phyloP scores from a whole-genome alignment of 1,139 yeast genomes.

The Meyerozyma athensensis region DNA sequence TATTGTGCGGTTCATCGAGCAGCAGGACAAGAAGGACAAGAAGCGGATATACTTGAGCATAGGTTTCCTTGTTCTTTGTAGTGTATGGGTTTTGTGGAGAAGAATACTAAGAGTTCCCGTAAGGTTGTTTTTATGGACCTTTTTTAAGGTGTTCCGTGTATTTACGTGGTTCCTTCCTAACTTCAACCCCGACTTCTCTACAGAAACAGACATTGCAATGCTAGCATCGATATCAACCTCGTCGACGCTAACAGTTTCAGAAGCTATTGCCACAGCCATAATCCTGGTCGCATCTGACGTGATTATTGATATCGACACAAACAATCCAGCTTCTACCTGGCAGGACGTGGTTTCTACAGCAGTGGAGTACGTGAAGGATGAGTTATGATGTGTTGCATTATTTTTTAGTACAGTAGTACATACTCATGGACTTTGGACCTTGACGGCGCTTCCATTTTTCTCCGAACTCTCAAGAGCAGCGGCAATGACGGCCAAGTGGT shows the following conservation, averaged over 20 bases:
- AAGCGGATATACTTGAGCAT: slow-evolving; percentile 54
- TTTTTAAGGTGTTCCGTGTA: slow-evolving; percentile 43
- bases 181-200: slow-evolving; percentile 1
- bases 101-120: slow-evolving; percentile 57
- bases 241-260: neutral
- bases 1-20: slow-evolving; percentile 60
- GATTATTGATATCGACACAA: neutral
- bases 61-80: slow-evolving; percentile 51
- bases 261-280: no score
- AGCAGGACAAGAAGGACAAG: slow-evolving; percentile 62
- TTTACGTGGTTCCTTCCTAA: slow-evolving; percentile 17
- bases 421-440: slow-evolving; percentile 32
- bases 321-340: neutral
- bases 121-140: slow-evolving; percentile 52
- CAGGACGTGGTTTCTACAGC: neutral
- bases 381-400: neutral
- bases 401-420: neutral
- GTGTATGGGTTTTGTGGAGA: slow-evolving; percentile 63
- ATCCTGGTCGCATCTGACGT: neutral
- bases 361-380: slow-evolving; percentile 1
- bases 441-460: slow-evolving; percentile 53
- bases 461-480: slow-evolving; percentile 75
- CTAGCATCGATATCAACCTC: neutral
- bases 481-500: slow-evolving; percentile 83
- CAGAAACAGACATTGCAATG: neutral